Conservation (phyloP, 2,329 filamentous ascomycete species). For the Neonectria magnoliae region DNA sequence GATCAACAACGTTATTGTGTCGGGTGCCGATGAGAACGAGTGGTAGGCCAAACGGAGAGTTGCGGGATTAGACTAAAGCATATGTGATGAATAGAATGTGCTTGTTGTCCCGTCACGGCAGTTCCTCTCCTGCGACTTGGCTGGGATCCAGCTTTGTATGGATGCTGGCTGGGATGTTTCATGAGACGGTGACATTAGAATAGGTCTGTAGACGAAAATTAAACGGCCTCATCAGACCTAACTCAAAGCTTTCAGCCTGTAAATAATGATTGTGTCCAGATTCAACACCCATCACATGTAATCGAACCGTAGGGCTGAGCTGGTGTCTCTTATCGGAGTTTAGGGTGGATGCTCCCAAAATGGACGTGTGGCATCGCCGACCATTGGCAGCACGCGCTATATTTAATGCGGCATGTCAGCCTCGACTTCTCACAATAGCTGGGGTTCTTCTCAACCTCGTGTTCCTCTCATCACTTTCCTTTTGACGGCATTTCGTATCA, state of each 20-base stretch:
- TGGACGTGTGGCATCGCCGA: neutral
- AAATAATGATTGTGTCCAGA: neutral
- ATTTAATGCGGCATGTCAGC: neutral
- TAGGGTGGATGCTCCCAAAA: neutral
- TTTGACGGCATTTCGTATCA: neutral
- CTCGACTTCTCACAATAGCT: neutral
- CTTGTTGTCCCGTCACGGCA: constrained; percentile 13
- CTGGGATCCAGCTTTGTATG: neutral
- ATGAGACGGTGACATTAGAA: neutral
- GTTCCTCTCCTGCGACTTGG: neutral
- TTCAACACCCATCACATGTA: neutral
- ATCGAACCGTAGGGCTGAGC: neutral
- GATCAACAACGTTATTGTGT: constrained; percentile 95
- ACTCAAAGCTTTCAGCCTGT: neutral
- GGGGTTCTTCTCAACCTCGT: neutral
- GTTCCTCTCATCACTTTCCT: neutral
- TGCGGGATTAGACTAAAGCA: constrained; percentile 42
- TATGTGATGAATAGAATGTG: constrained; percentile 34
- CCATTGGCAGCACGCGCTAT: neutral
- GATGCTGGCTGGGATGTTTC: neutral
- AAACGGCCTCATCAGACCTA: neutral
- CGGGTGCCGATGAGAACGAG: constrained; percentile 86
- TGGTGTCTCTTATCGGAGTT: neutral
- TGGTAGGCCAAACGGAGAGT: constrained; percentile 65
- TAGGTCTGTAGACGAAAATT: neutral